Base-by-base conservation (phyloP, 805 yeast genomes). In the Starmera dryadoides region DNA sequence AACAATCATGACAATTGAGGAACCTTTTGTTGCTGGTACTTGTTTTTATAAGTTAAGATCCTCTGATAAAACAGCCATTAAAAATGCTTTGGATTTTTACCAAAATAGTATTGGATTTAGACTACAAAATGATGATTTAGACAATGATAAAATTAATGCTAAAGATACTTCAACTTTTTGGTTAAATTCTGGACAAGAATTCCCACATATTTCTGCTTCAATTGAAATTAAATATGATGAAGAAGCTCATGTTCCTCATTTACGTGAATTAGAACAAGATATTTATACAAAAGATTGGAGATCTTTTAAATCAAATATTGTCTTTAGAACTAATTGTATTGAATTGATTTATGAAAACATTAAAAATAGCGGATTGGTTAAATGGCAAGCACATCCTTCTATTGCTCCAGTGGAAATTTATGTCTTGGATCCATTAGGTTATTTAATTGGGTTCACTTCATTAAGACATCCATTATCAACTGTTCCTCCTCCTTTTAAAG, bases 381-480 rank as follows among this genome's bases (percentile, higher is more conserved):
- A 69, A 12, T 66, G 63, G 40, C 89, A 81, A 58, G 68, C 75
- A 19, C 67, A 72, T 49, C 96, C 98, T 5, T 78, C 80, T 41
- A 84, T 81, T 40, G 75, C 73, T 40, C 95, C 96, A 5, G 70
- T 74, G 48, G 95, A 86, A 59, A 66, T 84, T 6, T 86, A 81
- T 59, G 73, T 79, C 7, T 56, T 83, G 20, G 97, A 91, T 58
- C 97, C 98, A 8, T 64, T 88, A 46, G 96, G 96, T 16, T 75
- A 77, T 49, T 59, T 88, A 22, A 58, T 89, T 35, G 97, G 96
- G 4, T 87, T 89, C 63, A 78, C 94, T 17, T 66, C 80, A 3
- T 63, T 73, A 25, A 55, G 55, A 19, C 79, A 81, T 47, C 75
- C 87, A 7, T 65, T 79, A 45, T 66, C 79, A 17, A 59, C 75